Conservation (phyloP, 768 basidiomycete species). For the Exsudoporus frostii region DNA sequence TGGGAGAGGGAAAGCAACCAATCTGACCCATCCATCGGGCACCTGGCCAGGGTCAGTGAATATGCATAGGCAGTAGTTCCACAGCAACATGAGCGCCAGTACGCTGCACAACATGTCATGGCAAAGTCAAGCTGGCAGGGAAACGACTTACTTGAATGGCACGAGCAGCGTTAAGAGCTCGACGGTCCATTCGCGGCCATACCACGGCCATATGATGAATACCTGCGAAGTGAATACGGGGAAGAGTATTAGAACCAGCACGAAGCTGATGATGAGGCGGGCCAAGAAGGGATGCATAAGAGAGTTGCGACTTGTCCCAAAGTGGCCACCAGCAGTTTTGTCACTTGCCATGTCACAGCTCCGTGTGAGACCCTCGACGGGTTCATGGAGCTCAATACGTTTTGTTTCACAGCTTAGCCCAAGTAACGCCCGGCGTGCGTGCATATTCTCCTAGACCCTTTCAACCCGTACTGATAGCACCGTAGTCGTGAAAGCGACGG, state of each 20-base stretch:
- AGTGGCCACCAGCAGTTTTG: conserved; percentile 1
- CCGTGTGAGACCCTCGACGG: conserved; percentile 3
- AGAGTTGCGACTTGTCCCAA: conserved; percentile 9
- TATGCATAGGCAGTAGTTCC: conserved; percentile 88
- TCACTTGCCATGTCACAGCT: conserved; percentile 17
- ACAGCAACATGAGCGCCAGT: conserved; percentile 72
- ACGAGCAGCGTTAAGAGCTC: conserved; percentile 72
- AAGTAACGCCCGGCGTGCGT: background rate
- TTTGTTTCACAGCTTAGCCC: conserved; percentile 7
- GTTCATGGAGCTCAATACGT: conserved; percentile 8
- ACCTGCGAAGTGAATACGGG: conserved; percentile 88
- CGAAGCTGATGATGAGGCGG: conserved; percentile 62
- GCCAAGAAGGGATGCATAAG: conserved; percentile 50
- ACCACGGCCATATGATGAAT: conserved; percentile 93
- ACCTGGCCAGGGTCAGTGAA: conserved; percentile 82
- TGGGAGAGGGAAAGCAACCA: background rate
- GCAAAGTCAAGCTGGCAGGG: conserved; percentile 1
- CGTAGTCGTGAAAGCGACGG: conserved; percentile 1
- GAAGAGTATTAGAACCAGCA: conserved; percentile 74
- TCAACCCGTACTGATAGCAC: conserved; percentile 2
- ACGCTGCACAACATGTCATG: conserved; percentile 41
- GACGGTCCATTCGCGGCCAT: conserved; percentile 68
- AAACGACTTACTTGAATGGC: conserved; percentile 83
- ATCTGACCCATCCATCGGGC: conserved; percentile 71
- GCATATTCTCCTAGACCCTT: background rate